Conservation (phyloP, 352 stramenopile genomes). For the Halophytophthora batemanensis region DNA sequence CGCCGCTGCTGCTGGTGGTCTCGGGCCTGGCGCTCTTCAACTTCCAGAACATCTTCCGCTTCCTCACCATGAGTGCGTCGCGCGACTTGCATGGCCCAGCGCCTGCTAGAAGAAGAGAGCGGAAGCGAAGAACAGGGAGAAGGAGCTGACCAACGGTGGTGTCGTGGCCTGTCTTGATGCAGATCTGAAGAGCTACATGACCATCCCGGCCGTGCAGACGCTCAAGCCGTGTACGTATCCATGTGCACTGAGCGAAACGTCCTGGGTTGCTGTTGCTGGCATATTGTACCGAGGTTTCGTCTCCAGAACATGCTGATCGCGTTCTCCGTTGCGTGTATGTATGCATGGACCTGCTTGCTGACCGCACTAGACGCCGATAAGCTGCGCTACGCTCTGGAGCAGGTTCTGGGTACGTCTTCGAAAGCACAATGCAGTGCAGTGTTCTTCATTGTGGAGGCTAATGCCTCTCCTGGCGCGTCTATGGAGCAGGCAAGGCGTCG, state of each 20-base stretch:
- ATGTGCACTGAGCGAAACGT: too few species aligned
- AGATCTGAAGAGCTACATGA: slow-evolving; percentile 71
- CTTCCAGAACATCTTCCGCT: slow-evolving; percentile 76
- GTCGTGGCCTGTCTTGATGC: background rate
- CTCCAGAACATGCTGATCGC: background rate
- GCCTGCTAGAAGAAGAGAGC: background rate
- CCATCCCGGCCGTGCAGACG: slow-evolving; percentile 54
- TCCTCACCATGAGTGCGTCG: slow-evolving; percentile 56
- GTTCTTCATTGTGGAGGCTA: background rate
- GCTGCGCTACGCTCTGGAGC: slow-evolving; percentile 63
- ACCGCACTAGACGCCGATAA: slow-evolving; percentile 70
- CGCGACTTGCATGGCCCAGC: background rate
- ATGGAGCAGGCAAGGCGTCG: slow-evolving; percentile 52
- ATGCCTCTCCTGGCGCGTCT: slow-evolving; percentile 5
- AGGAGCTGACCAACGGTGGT: too few species aligned
- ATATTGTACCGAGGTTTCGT: too few species aligned
- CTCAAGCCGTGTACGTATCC: slow-evolving; percentile 47
- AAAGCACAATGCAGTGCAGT: background rate
- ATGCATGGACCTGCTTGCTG: slow-evolving; percentile 1
- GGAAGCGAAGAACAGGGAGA: too few species aligned
- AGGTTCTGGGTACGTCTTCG: slow-evolving; percentile 43
- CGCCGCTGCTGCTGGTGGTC: slow-evolving; percentile 62
- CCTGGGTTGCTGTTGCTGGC: too few species aligned
- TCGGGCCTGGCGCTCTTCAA: slow-evolving; percentile 71
- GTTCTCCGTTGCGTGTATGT: slow-evolving; percentile 2